Evolutionary conservation across 2,329 filamentous ascomycete genomes (phyloP), one percentile per base, ranked within the genome.

Genomic region (Curvularia sp.): DNA sequence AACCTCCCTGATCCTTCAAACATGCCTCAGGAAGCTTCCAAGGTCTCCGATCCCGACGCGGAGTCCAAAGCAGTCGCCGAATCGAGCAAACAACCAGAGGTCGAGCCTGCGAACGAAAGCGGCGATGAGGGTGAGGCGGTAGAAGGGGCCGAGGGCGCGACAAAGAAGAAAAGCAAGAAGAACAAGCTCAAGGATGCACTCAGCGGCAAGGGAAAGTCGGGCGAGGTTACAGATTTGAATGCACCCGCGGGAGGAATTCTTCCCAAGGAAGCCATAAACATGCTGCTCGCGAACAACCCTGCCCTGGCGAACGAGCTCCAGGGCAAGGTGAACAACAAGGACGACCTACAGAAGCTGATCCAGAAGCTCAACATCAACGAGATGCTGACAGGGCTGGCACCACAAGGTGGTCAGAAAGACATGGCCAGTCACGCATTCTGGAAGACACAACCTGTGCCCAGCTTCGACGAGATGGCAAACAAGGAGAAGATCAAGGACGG

Each of bases 401-500:
- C 91, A 7, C 88, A 86, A 61, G 91, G 90, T 55, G 96, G 95
- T 84, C 96, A 96, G 72, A 97, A 97, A 82, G 93, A 97, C 74
- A 97, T 97, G 92, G 93, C 89, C 6, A 91, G 89, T 58, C 97
- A 98, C 84, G 97, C 96, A 80, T 99, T 99, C 82, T 99, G 95
- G 95, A 89, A 92, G 77, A 99, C 95, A 47, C 95, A 99, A 78
- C 95, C 95, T 0, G 95, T 99, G 58, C 91, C 91, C 50, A 89
- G 89, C 72, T 97, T 98, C 73, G 79, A 82, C 48, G 80, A 85
- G 51, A 79, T 82, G 58, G 80, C 65, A 18, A 65, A 62, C 24
- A 72, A 70, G 62, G 72, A 76, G 38, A 73, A 84, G 63, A 74
- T 79, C 38, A 82, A 88, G 63, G 93, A 98, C 70, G 95, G 95